Conservation (phyloP, 192 early-diverging fungal genomes). For the Coemansia pectinata region DNA sequence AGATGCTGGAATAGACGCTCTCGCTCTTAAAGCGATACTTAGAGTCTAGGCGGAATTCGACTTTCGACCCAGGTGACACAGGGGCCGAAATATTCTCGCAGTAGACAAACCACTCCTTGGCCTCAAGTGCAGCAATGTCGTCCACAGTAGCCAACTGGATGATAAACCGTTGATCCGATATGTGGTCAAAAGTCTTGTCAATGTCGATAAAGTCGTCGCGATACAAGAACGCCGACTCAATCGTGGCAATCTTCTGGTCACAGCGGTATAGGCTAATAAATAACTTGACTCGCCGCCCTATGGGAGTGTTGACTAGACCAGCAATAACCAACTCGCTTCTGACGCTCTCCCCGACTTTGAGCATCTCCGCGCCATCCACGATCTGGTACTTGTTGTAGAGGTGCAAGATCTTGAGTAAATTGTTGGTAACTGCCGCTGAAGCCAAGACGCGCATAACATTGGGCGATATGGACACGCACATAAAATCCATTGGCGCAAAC, state of each 20-base stretch:
- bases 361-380: constrained; percentile 59
- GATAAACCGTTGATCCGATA: constrained; percentile 66
- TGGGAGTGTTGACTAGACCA: constrained; percentile 73
- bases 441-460: constrained; percentile 78
- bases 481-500: constrained; percentile 85
- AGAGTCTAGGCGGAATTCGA: constrained; percentile 83
- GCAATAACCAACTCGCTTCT: constrained; percentile 69
- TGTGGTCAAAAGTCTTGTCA: constrained; percentile 72
- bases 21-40: constrained; percentile 62
- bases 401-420: constrained; percentile 79
- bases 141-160: constrained; percentile 64
- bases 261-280: constrained; percentile 61
- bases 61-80: constrained; percentile 52
- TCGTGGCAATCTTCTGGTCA: constrained; percentile 64
- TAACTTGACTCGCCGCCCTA: constrained; percentile 84
- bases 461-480: constrained; percentile 75
- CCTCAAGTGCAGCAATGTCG: constrained; percentile 79
- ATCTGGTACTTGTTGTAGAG: constrained; percentile 80
- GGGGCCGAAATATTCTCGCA: constrained; percentile 11
- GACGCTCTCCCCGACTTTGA: constrained; percentile 73
- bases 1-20: constrained; percentile 63
- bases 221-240: constrained; percentile 79
- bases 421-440: constrained; percentile 80
- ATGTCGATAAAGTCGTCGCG: constrained; percentile 73
- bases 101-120: constrained; percentile 82